Evolutionary conservation across 768 basidiomycete genomes (phyloP), one percentile per base, ranked within the genome.

Genomic region (Pulveroboletus sp.): DNA sequence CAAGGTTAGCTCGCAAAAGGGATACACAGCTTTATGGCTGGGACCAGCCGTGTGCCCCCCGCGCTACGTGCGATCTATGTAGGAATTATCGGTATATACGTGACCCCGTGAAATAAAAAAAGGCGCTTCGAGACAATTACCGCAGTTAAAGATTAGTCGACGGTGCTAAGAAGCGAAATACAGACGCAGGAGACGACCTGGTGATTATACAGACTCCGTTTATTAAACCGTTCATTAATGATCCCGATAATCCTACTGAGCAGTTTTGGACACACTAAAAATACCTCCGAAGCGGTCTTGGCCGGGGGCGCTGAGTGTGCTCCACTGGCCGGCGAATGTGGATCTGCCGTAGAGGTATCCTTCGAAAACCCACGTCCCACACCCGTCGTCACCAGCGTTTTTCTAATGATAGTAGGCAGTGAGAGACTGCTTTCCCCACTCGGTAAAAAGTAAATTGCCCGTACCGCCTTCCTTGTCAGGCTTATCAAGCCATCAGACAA

Each of bases 381-480:
- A 59, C 38, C 66, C 65, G 36, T 74, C 72, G 27, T 68, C 71
- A 27, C 52, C 62, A 26, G 50, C 49, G 41, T 69, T 59, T 59
- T 79, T 77, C 79, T 82, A 54, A 43, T 26, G 26, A 53, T 51
- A 31, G 37, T 15, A 43, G 27, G 18, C 35, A 28, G 40, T 52
- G 27, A 46, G 27, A 46, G 32, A 24, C 7, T 6, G 14, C 27
- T 33, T 32, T 32, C 14, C 8, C 32, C n/a, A 32, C 28, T 28
- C 28, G 26, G 51, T 31, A 45, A 49, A 58, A 46, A 42, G 57
- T 21, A 46, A 39, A 55, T 49, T 46, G 31, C 46, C 53, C 79
- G 53, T 58, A 85, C 83, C 57, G 82, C 78, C 67, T 80, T 74
- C 61, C 85, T 76, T 63, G 76, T 77, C 62, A 88, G 69, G 42